A percentile compares a stretch with the other conserved stretches of the same genome.
phyloP scores from a whole-genome alignment of 176 grass and related monocot species.

The Eragrostis curvula region DNA sequence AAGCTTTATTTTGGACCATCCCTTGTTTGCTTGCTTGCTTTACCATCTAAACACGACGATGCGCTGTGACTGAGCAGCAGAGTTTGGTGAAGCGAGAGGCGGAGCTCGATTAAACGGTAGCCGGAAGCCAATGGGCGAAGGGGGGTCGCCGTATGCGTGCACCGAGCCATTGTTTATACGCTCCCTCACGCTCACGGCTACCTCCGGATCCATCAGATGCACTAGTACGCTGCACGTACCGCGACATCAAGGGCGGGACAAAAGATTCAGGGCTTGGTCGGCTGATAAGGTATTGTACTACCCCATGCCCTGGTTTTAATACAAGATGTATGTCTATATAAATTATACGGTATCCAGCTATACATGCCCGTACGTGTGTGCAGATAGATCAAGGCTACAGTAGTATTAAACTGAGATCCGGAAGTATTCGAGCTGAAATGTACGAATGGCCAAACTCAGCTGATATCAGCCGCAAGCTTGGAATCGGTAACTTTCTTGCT shows the following conservation, averaged over 20 bases:
- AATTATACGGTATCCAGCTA: not conserved
- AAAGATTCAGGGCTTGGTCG: constrained; percentile 18
- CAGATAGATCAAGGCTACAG: too few species aligned
- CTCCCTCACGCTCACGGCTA: not conserved
- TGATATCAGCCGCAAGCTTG: not conserved
- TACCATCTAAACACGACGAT: constrained; percentile 16
- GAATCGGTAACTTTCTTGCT: not conserved
- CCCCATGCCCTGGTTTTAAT: constrained; percentile 3
- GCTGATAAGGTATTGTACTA: not conserved
- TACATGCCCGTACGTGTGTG: not conserved
- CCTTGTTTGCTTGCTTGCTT: constrained; percentile 42
- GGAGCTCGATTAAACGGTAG: not conserved
- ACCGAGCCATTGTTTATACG: not conserved
- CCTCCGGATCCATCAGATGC: not conserved
- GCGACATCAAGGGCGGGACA: constrained; percentile 24
- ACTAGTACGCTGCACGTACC: constrained; percentile 28
- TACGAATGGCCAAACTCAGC: not conserved
- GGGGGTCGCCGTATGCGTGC: not conserved
- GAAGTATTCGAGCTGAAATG: not conserved
- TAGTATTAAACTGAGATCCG: not conserved
- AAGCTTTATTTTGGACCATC: constrained; percentile 56
- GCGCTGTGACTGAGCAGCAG: not conserved
- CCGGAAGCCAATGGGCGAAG: not conserved
- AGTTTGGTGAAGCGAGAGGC: not conserved
- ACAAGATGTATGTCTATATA: not conserved